A percentile compares a stretch with the other conserved stretches of the same genome.
These are phyloP conservation scores for Penicillium sp. DNA, from an alignment of 2,329 filamentous ascomycete species.

Conservation along the genomic window DNA sequence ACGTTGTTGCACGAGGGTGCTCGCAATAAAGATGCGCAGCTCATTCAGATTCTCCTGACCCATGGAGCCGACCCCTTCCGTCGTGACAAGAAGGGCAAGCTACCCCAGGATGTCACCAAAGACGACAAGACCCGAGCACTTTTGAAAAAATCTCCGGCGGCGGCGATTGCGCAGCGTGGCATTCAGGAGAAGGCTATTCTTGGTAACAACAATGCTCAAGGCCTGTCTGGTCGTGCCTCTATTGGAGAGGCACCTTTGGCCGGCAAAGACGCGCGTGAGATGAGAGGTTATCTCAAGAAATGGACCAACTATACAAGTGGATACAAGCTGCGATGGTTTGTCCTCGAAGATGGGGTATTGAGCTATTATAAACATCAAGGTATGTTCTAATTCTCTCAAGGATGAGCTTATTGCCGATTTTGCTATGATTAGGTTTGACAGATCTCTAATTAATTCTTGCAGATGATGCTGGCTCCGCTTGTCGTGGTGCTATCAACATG, in stretches of 20 bases:
- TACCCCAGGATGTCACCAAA: constrained; percentile 94
- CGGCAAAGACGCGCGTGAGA: constrained; percentile 86
- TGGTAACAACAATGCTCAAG: constrained; percentile 65
- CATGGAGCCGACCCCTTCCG: constrained; percentile 96
- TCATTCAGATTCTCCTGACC: constrained; percentile 86
- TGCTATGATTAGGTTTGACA: constrained; percentile 15
- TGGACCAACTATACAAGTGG: constrained; percentile 99
- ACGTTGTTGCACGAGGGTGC: constrained; percentile 93
- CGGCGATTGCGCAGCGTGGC: constrained; percentile 87
- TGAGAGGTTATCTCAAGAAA: constrained; percentile 98
- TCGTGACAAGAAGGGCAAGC: constrained; percentile 89
- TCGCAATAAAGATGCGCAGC: constrained; percentile 77
- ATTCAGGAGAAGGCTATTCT: constrained; percentile 98
- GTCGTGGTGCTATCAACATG: constrained; percentile 98
- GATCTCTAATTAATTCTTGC: constrained; percentile 2
- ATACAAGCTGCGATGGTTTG: constrained; percentile 97
- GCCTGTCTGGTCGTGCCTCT: constrained; percentile 52
- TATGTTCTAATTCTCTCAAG: constrained; percentile 26
- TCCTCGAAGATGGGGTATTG: constrained; percentile 92
- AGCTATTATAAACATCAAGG: constrained; percentile 98
- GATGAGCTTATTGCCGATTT: not conserved
- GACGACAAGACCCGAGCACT: constrained; percentile 87
- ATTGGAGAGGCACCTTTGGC: constrained; percentile 58
- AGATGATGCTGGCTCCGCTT: constrained; percentile 93
- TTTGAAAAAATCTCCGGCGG: constrained; percentile 90